A percentile compares a stretch with the other conserved stretches of the same genome.
Conservation (phyloP, 768 basidiomycete species). For the Krasilnikovozyma curviuscula region DNA sequence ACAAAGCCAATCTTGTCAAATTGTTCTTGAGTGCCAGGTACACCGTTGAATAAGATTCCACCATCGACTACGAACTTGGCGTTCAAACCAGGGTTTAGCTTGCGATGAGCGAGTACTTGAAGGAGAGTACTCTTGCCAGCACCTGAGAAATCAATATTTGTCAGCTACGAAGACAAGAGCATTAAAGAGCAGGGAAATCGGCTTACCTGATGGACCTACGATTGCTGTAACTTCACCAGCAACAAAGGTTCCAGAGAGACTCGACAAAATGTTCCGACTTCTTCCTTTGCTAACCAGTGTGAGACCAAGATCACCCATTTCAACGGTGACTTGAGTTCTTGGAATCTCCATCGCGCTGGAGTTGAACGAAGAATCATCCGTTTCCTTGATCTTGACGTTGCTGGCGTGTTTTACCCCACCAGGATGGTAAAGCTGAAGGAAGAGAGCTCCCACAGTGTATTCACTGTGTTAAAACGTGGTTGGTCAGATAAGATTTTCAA, state of each 20-base stretch:
- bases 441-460: no score
- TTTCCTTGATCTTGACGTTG: conserved; percentile 5
- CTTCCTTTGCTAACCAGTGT: no score
- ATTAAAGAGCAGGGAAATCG: no score
- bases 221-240: conserved; percentile 28
- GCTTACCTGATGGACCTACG: conserved; percentile 21
- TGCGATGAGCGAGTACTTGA: conserved; percentile 26
- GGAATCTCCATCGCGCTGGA: conserved; percentile 21
- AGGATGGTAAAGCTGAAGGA: conserved; percentile 22
- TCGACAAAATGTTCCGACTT: no score
- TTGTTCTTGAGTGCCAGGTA: conserved; percentile 9
- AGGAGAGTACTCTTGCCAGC: conserved; percentile 27
- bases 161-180: no score
- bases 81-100: conserved; percentile 21
- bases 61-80: conserved; percentile 24
- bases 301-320: no score
- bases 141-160: no score
- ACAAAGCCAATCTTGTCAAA: conserved; percentile 24
- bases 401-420: conserved; percentile 27
- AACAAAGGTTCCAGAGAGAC: no score
- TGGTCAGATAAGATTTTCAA: no score
- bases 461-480: no score
- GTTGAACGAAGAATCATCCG: conserved; percentile 12
- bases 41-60: conserved; percentile 23
- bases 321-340: conserved; percentile 23